These are phyloP conservation scores for Salvia miltiorrhiza DNA, from an alignment of 257 asterid species.

Conservation along the genomic window DNA sequence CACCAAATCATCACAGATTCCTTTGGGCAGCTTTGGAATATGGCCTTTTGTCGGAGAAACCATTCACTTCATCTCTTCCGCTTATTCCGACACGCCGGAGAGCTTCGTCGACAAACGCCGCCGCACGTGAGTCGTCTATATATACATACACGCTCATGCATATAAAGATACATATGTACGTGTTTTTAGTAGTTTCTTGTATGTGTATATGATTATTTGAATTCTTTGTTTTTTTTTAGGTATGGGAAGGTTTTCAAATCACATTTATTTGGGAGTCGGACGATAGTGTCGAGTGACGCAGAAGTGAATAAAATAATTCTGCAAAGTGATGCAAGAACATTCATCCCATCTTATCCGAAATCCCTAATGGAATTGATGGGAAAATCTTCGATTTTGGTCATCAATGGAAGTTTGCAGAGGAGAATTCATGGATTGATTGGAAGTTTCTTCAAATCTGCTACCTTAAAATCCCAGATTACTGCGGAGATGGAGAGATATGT, in stretches of 20 bases:
- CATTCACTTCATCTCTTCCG: slow-evolving; percentile 70
- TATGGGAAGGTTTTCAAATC: slow-evolving; percentile 89
- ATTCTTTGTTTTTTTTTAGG: slow-evolving; percentile 27
- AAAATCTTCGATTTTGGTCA: slow-evolving; percentile 64
- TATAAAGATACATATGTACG: not conserved
- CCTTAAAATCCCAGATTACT: slow-evolving; percentile 64
- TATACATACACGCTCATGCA: not conserved
- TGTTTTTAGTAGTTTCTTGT: not conserved
- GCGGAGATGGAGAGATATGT: slow-evolving; percentile 66
- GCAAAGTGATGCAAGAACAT: slow-evolving; percentile 76
- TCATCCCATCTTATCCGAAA: slow-evolving; percentile 83
- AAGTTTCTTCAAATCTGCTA: slow-evolving; percentile 61
- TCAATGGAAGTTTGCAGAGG: slow-evolving; percentile 74
- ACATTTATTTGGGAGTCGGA: slow-evolving; percentile 81
- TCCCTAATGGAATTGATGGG: slow-evolving; percentile 88
- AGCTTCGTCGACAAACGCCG: slow-evolving; percentile 70
- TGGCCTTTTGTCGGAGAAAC: slow-evolving; percentile 91
- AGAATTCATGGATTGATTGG: slow-evolving; percentile 85
- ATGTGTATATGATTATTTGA: not conserved
- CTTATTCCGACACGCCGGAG: slow-evolving; percentile 74
- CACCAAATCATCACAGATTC: slow-evolving; percentile 34
- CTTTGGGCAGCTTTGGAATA: slow-evolving; percentile 68
- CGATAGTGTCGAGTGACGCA: slow-evolving; percentile 82
- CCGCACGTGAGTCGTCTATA: slow-evolving; percentile 43
- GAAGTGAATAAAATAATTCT: slow-evolving; percentile 73